phyloP scores from a whole-genome alignment of 148 eudicot genomes.

The Selenicereus undatus region DNA sequence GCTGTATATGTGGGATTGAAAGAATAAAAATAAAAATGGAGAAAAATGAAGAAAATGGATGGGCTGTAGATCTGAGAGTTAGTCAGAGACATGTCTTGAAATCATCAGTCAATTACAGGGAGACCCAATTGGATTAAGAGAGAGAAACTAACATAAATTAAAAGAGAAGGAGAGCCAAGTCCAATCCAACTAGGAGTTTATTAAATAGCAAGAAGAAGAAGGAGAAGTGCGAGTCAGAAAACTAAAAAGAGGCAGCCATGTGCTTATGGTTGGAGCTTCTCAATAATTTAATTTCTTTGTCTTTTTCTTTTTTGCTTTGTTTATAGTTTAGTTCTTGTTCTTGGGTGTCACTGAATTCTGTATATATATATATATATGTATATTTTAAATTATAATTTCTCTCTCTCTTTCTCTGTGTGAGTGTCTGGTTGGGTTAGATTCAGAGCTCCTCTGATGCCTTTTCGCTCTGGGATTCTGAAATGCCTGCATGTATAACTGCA shows the following conservation, averaged over 20 bases:
- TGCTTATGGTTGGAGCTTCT: background rate
- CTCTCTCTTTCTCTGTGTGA: no score
- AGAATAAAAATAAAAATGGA: background rate
- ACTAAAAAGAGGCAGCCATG: background rate
- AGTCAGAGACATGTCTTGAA: slow-evolving; percentile 30
- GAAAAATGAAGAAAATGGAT: background rate
- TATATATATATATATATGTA: background rate
- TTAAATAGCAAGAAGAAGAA: background rate
- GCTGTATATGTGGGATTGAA: background rate
- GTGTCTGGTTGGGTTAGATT: no score
- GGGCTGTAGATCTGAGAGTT: slow-evolving; percentile 27
- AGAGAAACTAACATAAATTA: background rate
- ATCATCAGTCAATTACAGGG: slow-evolving; percentile 30
- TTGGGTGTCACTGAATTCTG: background rate
- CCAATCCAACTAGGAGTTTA: slow-evolving; percentile 17
- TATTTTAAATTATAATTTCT: no score
- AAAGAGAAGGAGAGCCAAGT: slow-evolving; percentile 19
- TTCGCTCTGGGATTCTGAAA: no score
- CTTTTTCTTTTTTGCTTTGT: background rate
- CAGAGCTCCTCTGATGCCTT: no score
- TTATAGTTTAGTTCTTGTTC: background rate
- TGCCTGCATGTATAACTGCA: no score
- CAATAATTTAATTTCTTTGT: background rate
- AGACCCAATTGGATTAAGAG: slow-evolving; percentile 13
- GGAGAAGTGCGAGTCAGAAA: background rate